Evolutionary conservation across 257 asterid genomes (phyloP), one percentile per base, ranked within the genome.

Genomic region (Cruciata laevipes): DNA sequence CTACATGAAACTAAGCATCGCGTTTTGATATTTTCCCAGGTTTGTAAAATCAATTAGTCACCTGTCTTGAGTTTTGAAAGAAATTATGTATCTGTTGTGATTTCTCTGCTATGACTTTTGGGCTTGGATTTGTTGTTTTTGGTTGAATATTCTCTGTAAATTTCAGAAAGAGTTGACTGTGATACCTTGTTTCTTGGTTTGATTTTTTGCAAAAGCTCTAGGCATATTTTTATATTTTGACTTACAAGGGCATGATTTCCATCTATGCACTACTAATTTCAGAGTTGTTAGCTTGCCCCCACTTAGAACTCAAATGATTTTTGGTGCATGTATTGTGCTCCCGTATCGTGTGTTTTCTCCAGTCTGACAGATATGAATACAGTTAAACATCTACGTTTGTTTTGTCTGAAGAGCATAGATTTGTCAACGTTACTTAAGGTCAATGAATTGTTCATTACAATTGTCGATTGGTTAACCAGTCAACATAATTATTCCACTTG

Each of bases 21-120:
- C 1, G 96, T 94, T 67, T 74, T 94, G 80, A 90, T 94, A 82
- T 94, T 94, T 89, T 94, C 99, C 75, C 99, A 94, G 99, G 99
- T 94, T 72, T 82, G 72, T 62, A 67, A 31, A 17, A 11, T 42
- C 51, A 42, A 3, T 3, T 14, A 11, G 51, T 61, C 38, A 7
- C 4, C 53, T 7, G 25, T 21, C 20, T 7, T 31, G 18, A 42
- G 17, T 31, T 53, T 20, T 51, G 23, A 0, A 16, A 9, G 17
- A 14, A 33, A 32, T 18, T 8, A 12, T 5, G 27, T 18, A 31
- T 1, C 14, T 52, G 40, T 49, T 49, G 11, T 67, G 11, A 11
- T 67, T 17, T 60, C 23, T 30, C 66, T 69, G 60, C 21, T n/a
- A 23, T 47, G 42, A 17, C 52, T 55, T 37, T 25, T 33, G 69